Evolutionary conservation across 2,329 filamentous ascomycete species (phyloP).

Genomic region (Fusarium acutatum): DNA sequence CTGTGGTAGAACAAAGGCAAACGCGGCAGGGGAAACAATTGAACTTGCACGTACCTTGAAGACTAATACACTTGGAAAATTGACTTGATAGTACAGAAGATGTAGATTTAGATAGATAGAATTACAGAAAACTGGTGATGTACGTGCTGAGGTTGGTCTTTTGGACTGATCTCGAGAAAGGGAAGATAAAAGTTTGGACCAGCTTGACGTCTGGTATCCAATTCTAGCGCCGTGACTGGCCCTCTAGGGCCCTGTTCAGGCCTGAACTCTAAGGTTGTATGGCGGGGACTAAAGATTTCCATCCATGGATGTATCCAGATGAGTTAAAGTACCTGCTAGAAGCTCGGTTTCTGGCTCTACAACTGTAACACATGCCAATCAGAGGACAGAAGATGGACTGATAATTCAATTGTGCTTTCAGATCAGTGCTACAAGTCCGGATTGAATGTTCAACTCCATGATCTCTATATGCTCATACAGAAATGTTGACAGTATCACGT

Average conservation of each 20-base stretch:
- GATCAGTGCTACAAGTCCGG: not conserved
- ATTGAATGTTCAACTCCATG: not conserved
- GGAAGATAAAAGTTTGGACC: constrained; percentile 44
- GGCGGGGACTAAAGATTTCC: not conserved
- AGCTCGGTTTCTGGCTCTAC: not conserved
- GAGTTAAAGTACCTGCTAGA: not conserved
- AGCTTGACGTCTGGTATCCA: constrained; percentile 25
- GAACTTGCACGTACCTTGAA: constrained; percentile 38
- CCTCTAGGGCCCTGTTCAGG: constrained; percentile 36
- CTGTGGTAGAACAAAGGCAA: constrained; percentile 24
- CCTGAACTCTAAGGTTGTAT: constrained; percentile 49
- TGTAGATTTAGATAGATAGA: constrained; percentile 17
- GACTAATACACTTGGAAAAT: constrained; percentile 31
- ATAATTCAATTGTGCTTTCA: not conserved
- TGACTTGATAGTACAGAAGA: constrained; percentile 24
- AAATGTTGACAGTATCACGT: constrained; percentile 3
- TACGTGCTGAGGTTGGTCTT: constrained; percentile 35
- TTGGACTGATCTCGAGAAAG: constrained; percentile 41
- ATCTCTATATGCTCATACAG: not conserved
- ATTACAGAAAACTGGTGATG: constrained; percentile 31
- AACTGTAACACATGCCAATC: not conserved
- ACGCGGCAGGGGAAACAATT: constrained; percentile 13
- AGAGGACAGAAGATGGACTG: not conserved
- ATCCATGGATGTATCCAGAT: not conserved
- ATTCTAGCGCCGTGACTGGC: constrained; percentile 22